Evolutionary conservation across 176 grass and related monocot genomes (phyloP).

Genomic region (Oryza meridionalis): DNA sequence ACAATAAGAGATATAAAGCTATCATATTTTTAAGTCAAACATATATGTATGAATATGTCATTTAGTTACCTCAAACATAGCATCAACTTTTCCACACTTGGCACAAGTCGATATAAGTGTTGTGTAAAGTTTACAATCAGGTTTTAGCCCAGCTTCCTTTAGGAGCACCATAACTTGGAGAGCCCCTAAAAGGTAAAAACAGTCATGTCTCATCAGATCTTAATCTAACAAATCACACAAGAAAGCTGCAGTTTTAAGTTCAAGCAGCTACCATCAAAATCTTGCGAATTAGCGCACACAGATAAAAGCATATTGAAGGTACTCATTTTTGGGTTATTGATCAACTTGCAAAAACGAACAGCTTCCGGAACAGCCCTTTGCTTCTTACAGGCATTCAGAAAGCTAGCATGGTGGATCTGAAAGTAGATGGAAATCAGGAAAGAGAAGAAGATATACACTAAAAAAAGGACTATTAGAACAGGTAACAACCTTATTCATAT

Average conservation of each 20-base stretch:
- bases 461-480: slow-evolving; percentile 5
- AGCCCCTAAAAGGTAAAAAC: slow-evolving; percentile 65
- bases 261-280: slow-evolving; percentile 75
- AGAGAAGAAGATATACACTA: slow-evolving; percentile 28
- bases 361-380: slow-evolving; percentile 76
- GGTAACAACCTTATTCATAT: slow-evolving; percentile 76
- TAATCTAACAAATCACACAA: slow-evolving; percentile 29
- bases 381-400: slow-evolving; percentile 88
- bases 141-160: slow-evolving; percentile 88
- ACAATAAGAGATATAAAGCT: slow-evolving; percentile 34
- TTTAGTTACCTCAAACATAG: slow-evolving; percentile 92
- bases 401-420: slow-evolving; percentile 90
- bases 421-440: slow-evolving; percentile 48
- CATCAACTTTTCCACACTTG: slow-evolving; percentile 98
- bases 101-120: slow-evolving; percentile 94
- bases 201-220: slow-evolving; percentile 27
- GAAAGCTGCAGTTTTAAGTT: slow-evolving; percentile 19
- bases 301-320: slow-evolving; percentile 99
- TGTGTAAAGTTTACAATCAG: slow-evolving; percentile 98
- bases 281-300: slow-evolving; percentile 88
- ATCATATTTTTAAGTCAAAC: slow-evolving; percentile 32
- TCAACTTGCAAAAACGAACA: slow-evolving; percentile 80
- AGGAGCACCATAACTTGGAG: slow-evolving; percentile 88
- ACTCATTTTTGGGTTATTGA: slow-evolving; percentile 82
- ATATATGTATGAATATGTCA: slow-evolving; percentile 7